A percentile compares a stretch with the other conserved stretches of the same genome.
Conservation (phyloP, 371 early-diverging fungal genomes). For the Mortierella sp. region DNA sequence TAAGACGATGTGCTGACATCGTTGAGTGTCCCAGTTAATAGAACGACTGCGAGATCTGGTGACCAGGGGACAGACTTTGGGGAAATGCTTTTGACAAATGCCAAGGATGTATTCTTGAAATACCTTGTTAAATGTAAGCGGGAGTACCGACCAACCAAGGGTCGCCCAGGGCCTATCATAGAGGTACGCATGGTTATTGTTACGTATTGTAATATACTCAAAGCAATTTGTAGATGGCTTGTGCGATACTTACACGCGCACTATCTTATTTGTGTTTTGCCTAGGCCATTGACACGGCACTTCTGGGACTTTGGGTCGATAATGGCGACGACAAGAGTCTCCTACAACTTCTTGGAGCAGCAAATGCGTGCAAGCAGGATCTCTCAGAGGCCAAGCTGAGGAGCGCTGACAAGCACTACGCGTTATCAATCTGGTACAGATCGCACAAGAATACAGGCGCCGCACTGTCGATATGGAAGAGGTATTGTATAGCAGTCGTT, state of each 20-base stretch:
- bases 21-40: conserved; percentile 4
- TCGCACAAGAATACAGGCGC: conserved; percentile 65
- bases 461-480: conserved; percentile 77
- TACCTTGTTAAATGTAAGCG: conserved; percentile 64
- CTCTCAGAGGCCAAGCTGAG: conserved; percentile 62
- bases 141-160: conserved; percentile 17
- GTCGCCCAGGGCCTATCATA: conserved; percentile 44
- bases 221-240: not conserved
- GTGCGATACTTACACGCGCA: not conserved
- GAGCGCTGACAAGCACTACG: conserved; percentile 68
- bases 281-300: conserved; percentile 77
- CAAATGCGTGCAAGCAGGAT: conserved; percentile 69
- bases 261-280: not conserved
- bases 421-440: conserved; percentile 75
- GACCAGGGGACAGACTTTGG: conserved; percentile 57
- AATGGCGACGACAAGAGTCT: conserved; percentile 60
- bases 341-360: conserved; percentile 63
- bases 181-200: conserved; percentile 14
- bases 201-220: too few species aligned
- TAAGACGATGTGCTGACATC: conserved; percentile 18
- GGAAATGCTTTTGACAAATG: conserved; percentile 67
- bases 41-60: conserved; percentile 20
- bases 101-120: conserved; percentile 67
- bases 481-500: conserved; percentile 57
- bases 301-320: conserved; percentile 74